Base-by-base conservation (phyloP, 1,284 basidiomycete genomes). In the Bjerkandera adusta region DNA sequence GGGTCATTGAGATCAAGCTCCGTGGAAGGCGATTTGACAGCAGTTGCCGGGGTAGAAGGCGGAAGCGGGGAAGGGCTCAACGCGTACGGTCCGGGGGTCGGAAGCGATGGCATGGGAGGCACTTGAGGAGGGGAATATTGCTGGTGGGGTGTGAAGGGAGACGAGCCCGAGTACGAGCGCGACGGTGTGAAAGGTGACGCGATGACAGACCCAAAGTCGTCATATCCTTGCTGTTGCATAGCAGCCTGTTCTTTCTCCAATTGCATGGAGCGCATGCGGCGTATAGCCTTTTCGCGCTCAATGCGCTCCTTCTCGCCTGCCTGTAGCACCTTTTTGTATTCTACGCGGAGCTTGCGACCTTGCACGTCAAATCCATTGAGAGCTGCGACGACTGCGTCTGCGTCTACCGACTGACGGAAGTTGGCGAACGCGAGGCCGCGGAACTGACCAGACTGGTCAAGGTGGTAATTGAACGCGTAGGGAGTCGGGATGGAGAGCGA, bases 401-500 rank as follows among this genome's bases (percentile, higher is more conserved):
- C 96, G 62, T 99, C 97, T 3, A 74, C 78, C 2, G 93, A 72
- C 56, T 90, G 87, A 48, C 94, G 85, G 70, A 98, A 99, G 69
- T 99, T 99, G 61, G 97, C 96, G 70, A 99, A 99, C 2, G 97
- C 97, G 43, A 99, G 72, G 15, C 97, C 97, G 52, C 97, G 89
- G 78, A 99, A 99, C 32, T 93, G 87, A 58, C 96, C 92, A 56
- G 88, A 85, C 61, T 92, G 90, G 68, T 97, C 94, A 62, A 94
- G 84, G 66, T 97, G 94, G 64, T 97, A 97, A 69, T 99, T 99
- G 82, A 99, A 99, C 18, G 97, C 97, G 66, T 99, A 99, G n/a
- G 97, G 97, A 16, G 95, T 89, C 49, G 96, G 95, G 60, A 98
- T 97, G 27, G 88, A 81, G 52, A 99, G 74, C 52, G 92, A 97